These are phyloP conservation scores for Xerocomellus chrysenteron DNA, from an alignment of 768 basidiomycete genomes.

Conservation along the genomic window DNA sequence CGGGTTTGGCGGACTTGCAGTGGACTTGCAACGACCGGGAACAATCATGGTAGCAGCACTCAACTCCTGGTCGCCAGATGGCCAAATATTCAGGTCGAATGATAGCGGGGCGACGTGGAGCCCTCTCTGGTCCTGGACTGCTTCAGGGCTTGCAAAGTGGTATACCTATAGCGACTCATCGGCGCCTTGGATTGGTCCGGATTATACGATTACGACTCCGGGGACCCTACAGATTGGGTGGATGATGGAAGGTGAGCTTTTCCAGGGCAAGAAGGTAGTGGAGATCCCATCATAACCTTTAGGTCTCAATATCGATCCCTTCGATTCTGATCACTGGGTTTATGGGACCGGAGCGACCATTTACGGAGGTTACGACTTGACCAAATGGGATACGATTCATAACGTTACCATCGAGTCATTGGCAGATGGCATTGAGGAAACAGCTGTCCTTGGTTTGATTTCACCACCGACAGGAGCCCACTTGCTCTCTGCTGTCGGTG, in stretches of 20 bases:
- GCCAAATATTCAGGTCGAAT: slow-evolving; percentile 61
- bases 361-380: slow-evolving; percentile 56
- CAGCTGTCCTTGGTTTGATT: slow-evolving; percentile 54
- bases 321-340: slow-evolving; percentile 67
- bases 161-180: slow-evolving; percentile 55
- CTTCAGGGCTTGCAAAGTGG: slow-evolving; percentile 41
- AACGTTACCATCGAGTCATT: slow-evolving; percentile 58
- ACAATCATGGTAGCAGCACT: slow-evolving; percentile 69
- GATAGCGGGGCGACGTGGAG: slow-evolving; percentile 61
- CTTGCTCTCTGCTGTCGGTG: slow-evolving; percentile 56
- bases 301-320: slow-evolving; percentile 61
- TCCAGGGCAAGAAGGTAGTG: background rate
- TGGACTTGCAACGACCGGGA: slow-evolving; percentile 60
- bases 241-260: slow-evolving; percentile 62
- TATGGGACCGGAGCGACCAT: slow-evolving; percentile 71
- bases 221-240: slow-evolving; percentile 58
- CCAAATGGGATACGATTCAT: slow-evolving; percentile 57
- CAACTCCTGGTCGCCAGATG: slow-evolving; percentile 61
- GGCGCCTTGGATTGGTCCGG: slow-evolving; percentile 60
- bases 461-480: slow-evolving; percentile 60
- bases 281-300: background rate
- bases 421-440: slow-evolving; percentile 67
- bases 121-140: slow-evolving; percentile 54
- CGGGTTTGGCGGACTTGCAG: slow-evolving; percentile 61
- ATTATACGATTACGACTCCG: slow-evolving; percentile 42